These are phyloP conservation scores for Calocybe indica DNA, from an alignment of 768 basidiomycete species.

Conservation along the genomic window DNA sequence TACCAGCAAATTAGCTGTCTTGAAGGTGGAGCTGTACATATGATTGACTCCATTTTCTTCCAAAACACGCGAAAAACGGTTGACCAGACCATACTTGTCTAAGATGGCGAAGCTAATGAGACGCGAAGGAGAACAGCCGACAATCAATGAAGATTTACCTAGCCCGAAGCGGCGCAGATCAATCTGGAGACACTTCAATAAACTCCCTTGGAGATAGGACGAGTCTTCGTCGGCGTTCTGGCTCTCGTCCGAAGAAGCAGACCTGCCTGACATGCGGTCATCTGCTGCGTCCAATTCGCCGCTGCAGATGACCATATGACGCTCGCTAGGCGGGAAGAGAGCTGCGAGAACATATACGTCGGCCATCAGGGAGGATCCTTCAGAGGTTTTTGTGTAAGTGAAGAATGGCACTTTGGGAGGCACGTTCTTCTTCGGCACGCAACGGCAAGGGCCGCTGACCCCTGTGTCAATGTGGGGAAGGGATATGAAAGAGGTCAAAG, in stretches of 20 bases:
- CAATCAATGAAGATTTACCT: conserved; percentile 33
- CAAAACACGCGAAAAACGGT: conserved; percentile 67
- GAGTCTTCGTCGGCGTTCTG: conserved; percentile 22
- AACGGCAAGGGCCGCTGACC: conserved; percentile 1
- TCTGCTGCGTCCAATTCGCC: conserved; percentile 61
- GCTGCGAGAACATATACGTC: conserved; percentile 61
- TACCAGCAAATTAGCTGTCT: conserved; percentile 76
- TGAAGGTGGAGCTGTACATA: conserved; percentile 82
- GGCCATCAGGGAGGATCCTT: conserved; percentile 73
- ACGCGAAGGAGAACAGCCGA: conserved; percentile 1
- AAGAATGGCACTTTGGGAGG: conserved; percentile 58
- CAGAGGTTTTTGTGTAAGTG: conserved; percentile 70
- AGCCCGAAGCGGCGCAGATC: conserved; percentile 69
- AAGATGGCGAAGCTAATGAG: conserved; percentile 5
- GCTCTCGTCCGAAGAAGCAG: conserved; percentile 27
- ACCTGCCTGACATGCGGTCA: conserved; percentile 19
- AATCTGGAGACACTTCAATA: conserved; percentile 67
- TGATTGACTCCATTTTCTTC: conserved; percentile 73
- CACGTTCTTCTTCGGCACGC: conserved; percentile 4
- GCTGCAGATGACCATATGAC: conserved; percentile 71
- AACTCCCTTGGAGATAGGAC: conserved; percentile 26
- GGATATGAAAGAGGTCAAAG: conserved; percentile 28
- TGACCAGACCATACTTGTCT: conserved; percentile 79
- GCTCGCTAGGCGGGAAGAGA: conserved; percentile 64
- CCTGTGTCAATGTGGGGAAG: conserved; percentile 9